Evolutionary conservation across 140 eudicot genomes (phyloP).

Genomic region (Bidens hawaiensis): DNA sequence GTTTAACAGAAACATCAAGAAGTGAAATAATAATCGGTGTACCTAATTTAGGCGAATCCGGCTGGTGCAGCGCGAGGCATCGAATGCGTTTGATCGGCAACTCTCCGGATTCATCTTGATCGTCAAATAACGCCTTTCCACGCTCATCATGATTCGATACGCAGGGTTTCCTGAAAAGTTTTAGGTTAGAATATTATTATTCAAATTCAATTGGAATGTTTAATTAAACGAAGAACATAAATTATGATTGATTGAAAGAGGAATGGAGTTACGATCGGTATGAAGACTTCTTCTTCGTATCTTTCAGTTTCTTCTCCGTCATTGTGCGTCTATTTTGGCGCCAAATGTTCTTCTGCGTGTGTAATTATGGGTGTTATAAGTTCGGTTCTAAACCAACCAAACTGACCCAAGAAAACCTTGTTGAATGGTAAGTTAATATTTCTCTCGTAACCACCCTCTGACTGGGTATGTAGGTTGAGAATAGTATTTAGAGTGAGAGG

Average conservation of each 20-base stretch:
- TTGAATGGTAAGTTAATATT: too few relatives aligned
- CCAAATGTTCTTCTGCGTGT: slow-evolving; percentile 7
- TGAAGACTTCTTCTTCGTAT: slow-evolving; percentile 30
- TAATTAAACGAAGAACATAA: slow-evolving; percentile 10
- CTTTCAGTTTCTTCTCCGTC: slow-evolving; percentile 31
- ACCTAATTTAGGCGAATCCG: slow-evolving; percentile 30
- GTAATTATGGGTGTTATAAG: too few relatives aligned
- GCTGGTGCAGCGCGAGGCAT: slow-evolving; percentile 29
- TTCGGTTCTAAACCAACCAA: too few relatives aligned
- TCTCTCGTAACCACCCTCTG: too few relatives aligned
- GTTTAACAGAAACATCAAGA: too few relatives aligned
- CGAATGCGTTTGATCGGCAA: slow-evolving; percentile 16
- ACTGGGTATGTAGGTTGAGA: too few relatives aligned
- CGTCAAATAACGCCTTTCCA: slow-evolving; percentile 25
- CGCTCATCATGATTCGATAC: slow-evolving; percentile 22
- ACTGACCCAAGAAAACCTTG: too few relatives aligned
- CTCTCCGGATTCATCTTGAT: slow-evolving; percentile 17
- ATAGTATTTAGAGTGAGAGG: too few relatives aligned
- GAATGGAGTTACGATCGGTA: slow-evolving; percentile 23
- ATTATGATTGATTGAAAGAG: slow-evolving; percentile 3
- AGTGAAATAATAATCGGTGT: slow-evolving; percentile 2
- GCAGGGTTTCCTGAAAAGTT: slow-evolving; percentile 23
- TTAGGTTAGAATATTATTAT: slow-evolving; percentile 6
- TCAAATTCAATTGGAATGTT: background rate
- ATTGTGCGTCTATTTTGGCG: slow-evolving; percentile 18